Conservation (phyloP, 768 basidiomycete species). For the Kwoniella mangroviensis region DNA sequence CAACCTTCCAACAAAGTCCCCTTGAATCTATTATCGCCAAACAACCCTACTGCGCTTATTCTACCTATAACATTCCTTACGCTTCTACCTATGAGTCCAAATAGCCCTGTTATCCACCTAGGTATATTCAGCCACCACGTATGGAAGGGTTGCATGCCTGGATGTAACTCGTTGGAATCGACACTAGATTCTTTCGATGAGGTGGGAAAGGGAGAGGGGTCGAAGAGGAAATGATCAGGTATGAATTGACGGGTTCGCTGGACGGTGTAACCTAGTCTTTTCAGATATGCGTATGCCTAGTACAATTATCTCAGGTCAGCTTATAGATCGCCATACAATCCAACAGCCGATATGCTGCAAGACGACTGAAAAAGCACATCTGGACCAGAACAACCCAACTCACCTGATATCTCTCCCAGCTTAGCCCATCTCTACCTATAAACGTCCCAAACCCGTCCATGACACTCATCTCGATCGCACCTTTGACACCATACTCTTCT, state of each 20-base stretch:
- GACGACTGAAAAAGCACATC: too few species aligned
- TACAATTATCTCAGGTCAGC: background rate
- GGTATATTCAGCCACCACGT: conserved; percentile 49
- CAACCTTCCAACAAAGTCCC: conserved; percentile 30
- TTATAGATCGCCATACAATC: too few species aligned
- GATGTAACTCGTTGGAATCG: conserved; percentile 10
- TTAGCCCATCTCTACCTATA: conserved; percentile 76
- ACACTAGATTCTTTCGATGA: background rate
- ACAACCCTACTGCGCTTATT: background rate
- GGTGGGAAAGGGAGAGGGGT: background rate
- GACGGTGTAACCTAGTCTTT: conserved; percentile 86
- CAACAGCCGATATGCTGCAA: too few species aligned
- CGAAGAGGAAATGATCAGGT: conserved; percentile 40
- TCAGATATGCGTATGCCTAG: conserved; percentile 90
- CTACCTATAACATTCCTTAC: background rate
- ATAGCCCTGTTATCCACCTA: conserved; percentile 19
- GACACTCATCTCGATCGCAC: conserved; percentile 69
- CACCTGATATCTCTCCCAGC: conserved; percentile 87
- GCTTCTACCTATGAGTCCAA: background rate
- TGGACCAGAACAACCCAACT: conserved; percentile 31
- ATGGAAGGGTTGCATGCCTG: conserved; percentile 30
- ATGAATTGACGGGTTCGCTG: conserved; percentile 69
- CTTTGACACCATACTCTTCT: conserved; percentile 45
- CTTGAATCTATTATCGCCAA: conserved; percentile 10
- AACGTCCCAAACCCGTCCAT: conserved; percentile 87